phyloP scores from a whole-genome alignment of 352 stramenopile species.

The Phytophthora crassamura region DNA sequence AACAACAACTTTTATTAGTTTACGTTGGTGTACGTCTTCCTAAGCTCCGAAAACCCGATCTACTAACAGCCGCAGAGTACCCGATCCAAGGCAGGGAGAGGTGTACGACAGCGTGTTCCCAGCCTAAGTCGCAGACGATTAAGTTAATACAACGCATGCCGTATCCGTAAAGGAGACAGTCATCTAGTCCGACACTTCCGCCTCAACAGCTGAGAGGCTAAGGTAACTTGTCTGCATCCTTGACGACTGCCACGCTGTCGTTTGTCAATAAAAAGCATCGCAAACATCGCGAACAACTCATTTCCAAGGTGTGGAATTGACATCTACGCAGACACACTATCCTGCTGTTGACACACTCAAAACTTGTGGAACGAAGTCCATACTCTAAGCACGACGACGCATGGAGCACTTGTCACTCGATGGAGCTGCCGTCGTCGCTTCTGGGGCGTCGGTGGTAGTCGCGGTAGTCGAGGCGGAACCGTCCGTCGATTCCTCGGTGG shows the following conservation, averaged over 20 bases:
- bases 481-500: conserved; percentile 7
- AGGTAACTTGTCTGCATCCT: background rate
- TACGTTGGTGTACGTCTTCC: too few relatives aligned
- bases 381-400: conserved; percentile 26
- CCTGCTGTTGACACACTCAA: conserved; percentile 12
- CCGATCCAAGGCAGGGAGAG: too few relatives aligned
- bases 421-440: conserved; percentile 15
- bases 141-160: too few relatives aligned
- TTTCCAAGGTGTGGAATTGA: conserved; percentile 17
- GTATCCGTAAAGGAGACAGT: conserved; percentile 1
- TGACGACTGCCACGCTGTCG: too few relatives aligned
- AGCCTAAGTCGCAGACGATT: too few relatives aligned
- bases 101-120: too few relatives aligned
- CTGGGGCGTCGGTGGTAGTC: conserved; percentile 18
- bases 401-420: conserved; percentile 37
- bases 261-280: too few relatives aligned
- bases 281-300: conserved; percentile 18
- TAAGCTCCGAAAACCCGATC: too few relatives aligned
- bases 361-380: background rate
- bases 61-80: too few relatives aligned
- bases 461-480: conserved; percentile 14
- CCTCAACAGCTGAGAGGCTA: background rate
- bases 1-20: too few relatives aligned
- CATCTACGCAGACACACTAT: conserved; percentile 30
- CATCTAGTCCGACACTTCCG: background rate